phyloP scores from a whole-genome alignment of 2,329 filamentous ascomycete genomes.

The Sporothrix sp. region DNA sequence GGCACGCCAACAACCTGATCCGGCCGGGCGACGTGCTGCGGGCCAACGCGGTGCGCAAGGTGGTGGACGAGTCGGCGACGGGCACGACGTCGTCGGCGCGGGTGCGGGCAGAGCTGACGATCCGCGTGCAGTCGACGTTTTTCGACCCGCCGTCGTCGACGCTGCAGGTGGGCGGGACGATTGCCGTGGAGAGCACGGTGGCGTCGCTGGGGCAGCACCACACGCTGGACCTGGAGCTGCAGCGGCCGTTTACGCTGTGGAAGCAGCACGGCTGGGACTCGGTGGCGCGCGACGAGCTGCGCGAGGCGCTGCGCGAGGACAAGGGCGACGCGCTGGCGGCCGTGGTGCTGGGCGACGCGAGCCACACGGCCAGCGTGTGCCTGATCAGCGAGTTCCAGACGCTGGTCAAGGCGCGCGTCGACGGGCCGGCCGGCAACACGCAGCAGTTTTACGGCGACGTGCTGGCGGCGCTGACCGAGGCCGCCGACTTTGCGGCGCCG shows the following conservation, averaged over 20 bases:
- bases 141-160: conserved; percentile 47
- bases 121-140: conserved; percentile 47
- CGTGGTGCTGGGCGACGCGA: conserved; percentile 84
- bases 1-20: conserved; percentile 55
- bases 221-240: conserved; percentile 70
- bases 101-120: conserved; percentile 48
- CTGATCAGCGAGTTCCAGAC: conserved; percentile 74
- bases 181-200: conserved; percentile 42
- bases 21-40: conserved; percentile 42
- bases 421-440: conserved; percentile 59
- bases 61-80: conserved; percentile 36
- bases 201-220: conserved; percentile 48
- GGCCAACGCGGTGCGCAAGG: conserved; percentile 47
- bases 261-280: conserved; percentile 87
- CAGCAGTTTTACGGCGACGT: conserved; percentile 69
- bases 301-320: conserved; percentile 68
- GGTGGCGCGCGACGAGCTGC: conserved; percentile 67
- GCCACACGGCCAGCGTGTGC: conserved; percentile 61
- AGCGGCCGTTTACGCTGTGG: conserved; percentile 78
- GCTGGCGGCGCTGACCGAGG: conserved; percentile 63
- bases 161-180: conserved; percentile 46
- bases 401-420: conserved; percentile 59
- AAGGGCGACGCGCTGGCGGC: conserved; percentile 76
- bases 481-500: conserved; percentile 62
- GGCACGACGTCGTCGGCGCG: conserved; percentile 40